phyloP scores from a whole-genome alignment of 768 basidiomycete species.

The Termitomyces sp. region DNA sequence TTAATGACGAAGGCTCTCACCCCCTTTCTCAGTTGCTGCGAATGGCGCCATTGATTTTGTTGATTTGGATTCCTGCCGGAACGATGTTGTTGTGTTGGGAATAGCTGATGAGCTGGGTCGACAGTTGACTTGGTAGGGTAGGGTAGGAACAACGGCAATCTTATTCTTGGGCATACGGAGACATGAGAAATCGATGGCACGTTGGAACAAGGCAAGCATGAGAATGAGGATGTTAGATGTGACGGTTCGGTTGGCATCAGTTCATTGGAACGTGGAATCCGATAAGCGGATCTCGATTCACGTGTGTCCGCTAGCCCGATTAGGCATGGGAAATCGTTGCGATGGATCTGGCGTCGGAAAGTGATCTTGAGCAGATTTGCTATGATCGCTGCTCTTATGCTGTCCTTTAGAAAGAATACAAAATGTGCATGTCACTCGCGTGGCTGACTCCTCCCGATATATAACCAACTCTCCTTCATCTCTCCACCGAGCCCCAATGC shows the following conservation, averaged over 20 bases:
- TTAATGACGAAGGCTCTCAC: slow-evolving; percentile 33
- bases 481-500: slow-evolving; percentile 20
- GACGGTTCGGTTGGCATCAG: slow-evolving; percentile 13
- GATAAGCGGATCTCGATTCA: slow-evolving; percentile 27
- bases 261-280: slow-evolving; percentile 16
- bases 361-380: slow-evolving; percentile 13
- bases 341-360: slow-evolving; percentile 20
- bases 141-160: slow-evolving; percentile 13
- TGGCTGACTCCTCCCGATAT: slow-evolving; percentile 17
- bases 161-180: slow-evolving; percentile 19
- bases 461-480: slow-evolving; percentile 17
- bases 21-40: neutral
- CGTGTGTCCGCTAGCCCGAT: slow-evolving; percentile 22
- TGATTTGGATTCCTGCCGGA: slow-evolving; percentile 14
- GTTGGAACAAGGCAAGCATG: slow-evolving; percentile 17
- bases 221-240: slow-evolving; percentile 14
- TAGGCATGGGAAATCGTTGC: slow-evolving; percentile 25
- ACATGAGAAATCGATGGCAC: slow-evolving; percentile 17
- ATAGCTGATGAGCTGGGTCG: slow-evolving; percentile 8
- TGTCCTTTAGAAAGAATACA: slow-evolving; percentile 21
- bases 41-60: slow-evolving; percentile 6
- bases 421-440: slow-evolving; percentile 22
- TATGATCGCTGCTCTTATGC: slow-evolving; percentile 19
- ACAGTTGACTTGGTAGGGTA: slow-evolving; percentile 9
- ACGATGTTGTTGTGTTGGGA: slow-evolving; percentile 13